Conservation (phyloP, 1,284 basidiomycete species). For the Bothia castanella region DNA sequence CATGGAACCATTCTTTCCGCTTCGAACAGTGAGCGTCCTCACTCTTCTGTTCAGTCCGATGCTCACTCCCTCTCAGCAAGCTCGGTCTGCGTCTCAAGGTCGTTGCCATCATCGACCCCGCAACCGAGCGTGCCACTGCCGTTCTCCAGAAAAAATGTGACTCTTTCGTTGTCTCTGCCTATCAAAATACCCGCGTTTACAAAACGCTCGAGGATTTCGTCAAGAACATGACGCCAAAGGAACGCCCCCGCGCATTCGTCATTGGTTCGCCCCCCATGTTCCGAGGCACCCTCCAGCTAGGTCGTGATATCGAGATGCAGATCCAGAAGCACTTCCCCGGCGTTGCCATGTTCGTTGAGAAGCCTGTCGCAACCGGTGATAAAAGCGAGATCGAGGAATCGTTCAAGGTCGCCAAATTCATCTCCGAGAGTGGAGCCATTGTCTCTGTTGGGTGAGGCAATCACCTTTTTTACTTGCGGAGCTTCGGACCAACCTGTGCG, state of each 20-base stretch:
- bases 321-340: conserved; percentile 88
- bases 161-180: conserved; percentile 91
- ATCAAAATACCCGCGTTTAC: conserved; percentile 88
- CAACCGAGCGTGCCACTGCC: conserved; percentile 72
- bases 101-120: conserved; percentile 91
- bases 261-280: conserved; percentile 93
- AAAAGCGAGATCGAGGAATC: conserved; percentile 62
- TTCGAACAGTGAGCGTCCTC: conserved; percentile 70
- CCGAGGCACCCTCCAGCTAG: conserved; percentile 75
- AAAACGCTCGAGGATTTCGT: conserved; percentile 85
- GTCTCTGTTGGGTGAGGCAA: conserved; percentile 80
- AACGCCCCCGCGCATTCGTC: conserved; percentile 74
- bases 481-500: conserved; percentile 7
- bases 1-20: conserved; percentile 94
- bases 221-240: conserved; percentile 59
- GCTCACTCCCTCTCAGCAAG: conserved; percentile 57
- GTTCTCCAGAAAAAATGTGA: conserved; percentile 90
- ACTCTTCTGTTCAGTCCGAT: background rate
- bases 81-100: conserved; percentile 96
- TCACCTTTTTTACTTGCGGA: conserved; percentile 4
- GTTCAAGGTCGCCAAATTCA: conserved; percentile 65
- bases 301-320: conserved; percentile 87
- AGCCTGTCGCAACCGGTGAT: conserved; percentile 87
- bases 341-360: conserved; percentile 92
- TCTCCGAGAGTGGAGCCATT: conserved; percentile 67